Conservation (phyloP, 2,329 filamentous ascomycete genomes). For the Sclerotinia trifoliorum region DNA sequence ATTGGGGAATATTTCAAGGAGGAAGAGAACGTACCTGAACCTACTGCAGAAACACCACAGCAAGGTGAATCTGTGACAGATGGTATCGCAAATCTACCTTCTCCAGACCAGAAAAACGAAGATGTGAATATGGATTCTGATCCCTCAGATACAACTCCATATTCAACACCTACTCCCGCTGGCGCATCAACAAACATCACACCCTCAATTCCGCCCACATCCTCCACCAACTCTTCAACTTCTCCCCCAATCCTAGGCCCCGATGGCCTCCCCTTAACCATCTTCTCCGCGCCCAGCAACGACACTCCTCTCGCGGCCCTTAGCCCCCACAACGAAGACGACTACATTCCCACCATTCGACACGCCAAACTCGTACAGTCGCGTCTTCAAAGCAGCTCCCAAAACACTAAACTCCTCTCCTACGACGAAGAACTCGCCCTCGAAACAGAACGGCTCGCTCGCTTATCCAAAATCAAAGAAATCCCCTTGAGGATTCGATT, state of each 20-base stretch:
- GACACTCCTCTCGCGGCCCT: constrained; percentile 73
- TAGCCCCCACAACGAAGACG: constrained; percentile 64
- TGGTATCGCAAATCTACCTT: constrained; percentile 26
- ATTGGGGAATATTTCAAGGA: constrained; percentile 72
- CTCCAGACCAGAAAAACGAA: constrained; percentile 21
- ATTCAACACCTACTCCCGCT: constrained; percentile 1
- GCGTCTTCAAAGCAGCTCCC: constrained; percentile 57
- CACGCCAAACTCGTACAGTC: constrained; percentile 75
- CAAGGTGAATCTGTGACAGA: constrained; percentile 27
- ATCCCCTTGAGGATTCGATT: constrained; percentile 80
- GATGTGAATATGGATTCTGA: constrained; percentile 22
- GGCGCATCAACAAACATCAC: constrained; percentile 13
- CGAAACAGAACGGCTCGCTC: constrained; percentile 63
- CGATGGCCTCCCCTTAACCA: constrained; percentile 54
- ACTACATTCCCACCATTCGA: constrained; percentile 72
- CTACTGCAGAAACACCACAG: constrained; percentile 25
- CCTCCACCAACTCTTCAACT: constrained; percentile 8
- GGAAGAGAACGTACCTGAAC: constrained; percentile 23
- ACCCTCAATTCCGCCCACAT: neutral
- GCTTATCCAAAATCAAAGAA: constrained; percentile 62
- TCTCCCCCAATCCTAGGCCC: constrained; percentile 34
- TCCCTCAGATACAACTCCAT: constrained; percentile 9
- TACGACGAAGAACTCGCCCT: constrained; percentile 77
- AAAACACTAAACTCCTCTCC: constrained; percentile 76
- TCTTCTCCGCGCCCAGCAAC: constrained; percentile 77